phyloP scores from a whole-genome alignment of 2,329 filamentous ascomycete genomes.

The Epichloe aotearoae region DNA sequence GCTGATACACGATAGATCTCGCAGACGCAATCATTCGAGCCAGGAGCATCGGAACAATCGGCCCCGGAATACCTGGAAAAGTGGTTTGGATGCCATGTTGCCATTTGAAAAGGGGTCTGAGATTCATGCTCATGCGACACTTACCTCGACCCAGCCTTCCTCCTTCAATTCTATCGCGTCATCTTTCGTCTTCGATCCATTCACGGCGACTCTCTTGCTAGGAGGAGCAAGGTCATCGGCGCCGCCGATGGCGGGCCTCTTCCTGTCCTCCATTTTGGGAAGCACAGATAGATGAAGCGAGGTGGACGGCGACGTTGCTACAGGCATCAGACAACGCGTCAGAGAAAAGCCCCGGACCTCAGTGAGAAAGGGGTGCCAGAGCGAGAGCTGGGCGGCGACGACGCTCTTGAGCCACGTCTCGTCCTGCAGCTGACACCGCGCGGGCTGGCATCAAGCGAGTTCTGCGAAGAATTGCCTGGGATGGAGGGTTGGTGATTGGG shows the following conservation, averaged over 20 bases:
- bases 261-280: slow-evolving; percentile 98
- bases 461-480: slow-evolving; percentile 17
- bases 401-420: slow-evolving; percentile 22
- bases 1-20: neutral
- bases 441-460: slow-evolving; percentile 23
- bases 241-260: slow-evolving; percentile 74
- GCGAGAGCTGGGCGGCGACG: slow-evolving; percentile 15
- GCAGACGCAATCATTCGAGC: slow-evolving; percentile 1
- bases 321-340: slow-evolving; percentile 62
- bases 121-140: slow-evolving; percentile 30
- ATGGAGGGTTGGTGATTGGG: slow-evolving; percentile 19
- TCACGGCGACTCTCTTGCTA: slow-evolving; percentile 82
- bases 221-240: slow-evolving; percentile 74
- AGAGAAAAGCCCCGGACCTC: slow-evolving; percentile 23
- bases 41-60: neutral
- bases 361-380: slow-evolving; percentile 20
- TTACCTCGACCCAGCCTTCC: slow-evolving; percentile 52
- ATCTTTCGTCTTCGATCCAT: slow-evolving; percentile 52
- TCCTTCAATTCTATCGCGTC: slow-evolving; percentile 43
- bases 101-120: slow-evolving; percentile 8
- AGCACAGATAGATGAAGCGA: slow-evolving; percentile 65
- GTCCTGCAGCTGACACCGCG: slow-evolving; percentile 17
- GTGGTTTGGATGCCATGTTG: slow-evolving; percentile 2
- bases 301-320: slow-evolving; percentile 61
- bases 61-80: slow-evolving; percentile 1